Evolutionary conservation across 2,329 filamentous ascomycete genomes (phyloP), one percentile per base, ranked within the genome.

Genomic region (Fusarium torulosum): DNA sequence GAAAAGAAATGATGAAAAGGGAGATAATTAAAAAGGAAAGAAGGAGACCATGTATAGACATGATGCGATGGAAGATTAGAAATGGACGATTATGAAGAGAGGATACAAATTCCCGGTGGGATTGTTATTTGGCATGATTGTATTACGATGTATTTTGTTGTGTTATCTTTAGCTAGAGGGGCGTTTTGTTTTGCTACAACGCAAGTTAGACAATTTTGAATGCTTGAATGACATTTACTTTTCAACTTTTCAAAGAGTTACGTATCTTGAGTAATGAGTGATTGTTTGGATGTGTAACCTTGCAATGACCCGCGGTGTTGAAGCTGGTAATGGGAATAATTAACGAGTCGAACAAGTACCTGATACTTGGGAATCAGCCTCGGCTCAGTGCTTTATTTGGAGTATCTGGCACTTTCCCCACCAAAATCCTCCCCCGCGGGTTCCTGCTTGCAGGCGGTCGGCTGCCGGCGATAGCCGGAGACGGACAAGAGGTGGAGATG

Each of bases 81-180:
- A 52, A 66, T 55, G 63, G 54, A 70, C 64, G 63, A 74, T 70
- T 62, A 73, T 58, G 67, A 70, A 67, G 63, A 60, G 59, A 67
- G 65, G 50, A 41, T 66, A 60, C 69, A 68, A 53, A 70, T 64
- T 58, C 65, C 60, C 53, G 56, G 62, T 46, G 51, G 67, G 65
- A 55, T 63, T 62, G 50, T 60, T 65, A 54, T 65, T 65, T 63
- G 70, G 59, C 58, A 68, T 63, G 69, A 71, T 60, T 69, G 72
- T 72, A 68, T 73, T 55, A 74, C 47, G 67, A 74, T 68, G 69
- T 72, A 74, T 72, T 50, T 58, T 67, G 66, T 56, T 67, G 59
- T 67, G 66, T 56, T 67, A 67, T 53, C 35, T 55, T 67, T 63
- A 64, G 66, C 45, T 67, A 70, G 62, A 70, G 49, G 61, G 70